Conservation (phyloP, 306 rosid species). For the Inga laurina region DNA sequence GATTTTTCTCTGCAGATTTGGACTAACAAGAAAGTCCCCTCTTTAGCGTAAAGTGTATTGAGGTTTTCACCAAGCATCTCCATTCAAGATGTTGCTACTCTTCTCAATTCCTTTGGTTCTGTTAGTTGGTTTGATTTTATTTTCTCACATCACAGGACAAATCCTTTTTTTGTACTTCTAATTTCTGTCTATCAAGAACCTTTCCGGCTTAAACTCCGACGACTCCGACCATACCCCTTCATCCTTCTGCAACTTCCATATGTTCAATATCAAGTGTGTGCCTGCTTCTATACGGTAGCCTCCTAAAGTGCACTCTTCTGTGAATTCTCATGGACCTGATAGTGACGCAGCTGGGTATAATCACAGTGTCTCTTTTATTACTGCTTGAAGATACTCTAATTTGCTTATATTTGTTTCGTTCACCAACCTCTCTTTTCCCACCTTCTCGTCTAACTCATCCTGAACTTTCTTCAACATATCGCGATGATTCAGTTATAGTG, state of each 20-base stretch:
- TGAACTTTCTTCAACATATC: conserved; percentile 36
- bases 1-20: too few species aligned
- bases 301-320: conserved; percentile 41
- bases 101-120: too few species aligned
- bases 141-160: too few species aligned
- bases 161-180: too few species aligned
- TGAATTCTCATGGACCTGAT: conserved; percentile 38
- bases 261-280: conserved; percentile 46
- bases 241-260: conserved; percentile 55
- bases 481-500: conserved; percentile 27
- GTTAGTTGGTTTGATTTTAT: too few species aligned
- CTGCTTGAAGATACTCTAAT: conserved; percentile 55
- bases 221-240: conserved; percentile 47
- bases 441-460: conserved; percentile 52
- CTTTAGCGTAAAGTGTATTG: too few species aligned
- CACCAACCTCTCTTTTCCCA: conserved; percentile 53
- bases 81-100: too few species aligned
- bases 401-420: conserved; percentile 49
- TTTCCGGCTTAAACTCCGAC: conserved; percentile 47
- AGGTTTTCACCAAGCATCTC: too few species aligned
- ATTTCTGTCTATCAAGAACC: too few species aligned
- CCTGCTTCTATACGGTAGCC: conserved; percentile 47
- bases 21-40: too few species aligned
- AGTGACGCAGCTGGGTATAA: conserved; percentile 57
- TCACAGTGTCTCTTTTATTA: conserved; percentile 52